Percentiles rank a stretch among this genome's conserved stretches.
Conservation (phyloP, 441 rosid genomes). For the Corymbia calophylla region DNA sequence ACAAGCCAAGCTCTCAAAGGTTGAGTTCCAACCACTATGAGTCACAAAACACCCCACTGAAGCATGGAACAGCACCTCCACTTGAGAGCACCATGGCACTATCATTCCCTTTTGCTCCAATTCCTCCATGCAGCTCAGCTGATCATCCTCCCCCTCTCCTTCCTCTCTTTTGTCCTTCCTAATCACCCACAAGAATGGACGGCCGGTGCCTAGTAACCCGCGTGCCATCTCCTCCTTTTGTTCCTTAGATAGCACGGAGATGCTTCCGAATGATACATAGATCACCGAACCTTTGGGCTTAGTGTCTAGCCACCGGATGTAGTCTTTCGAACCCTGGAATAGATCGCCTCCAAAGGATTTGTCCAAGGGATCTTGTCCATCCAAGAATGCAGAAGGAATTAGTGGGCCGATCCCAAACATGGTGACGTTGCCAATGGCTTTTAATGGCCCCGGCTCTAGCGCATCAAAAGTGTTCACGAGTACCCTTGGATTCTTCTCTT, state of each 20-base stretch:
- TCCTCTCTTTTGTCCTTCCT: neutral
- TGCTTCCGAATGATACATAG: conserved; percentile 26
- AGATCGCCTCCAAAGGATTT: conserved; percentile 7
- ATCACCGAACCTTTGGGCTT: conserved; percentile 16
- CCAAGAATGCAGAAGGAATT: conserved; percentile 4
- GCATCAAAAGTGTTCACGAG: conserved; percentile 26
- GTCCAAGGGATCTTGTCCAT: conserved; percentile 1
- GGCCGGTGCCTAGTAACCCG: neutral
- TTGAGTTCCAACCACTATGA: conserved; percentile 31
- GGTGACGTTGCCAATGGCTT: conserved; percentile 1
- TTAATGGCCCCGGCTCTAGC: conserved; percentile 10
- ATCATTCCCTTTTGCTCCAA: conserved; percentile 11
- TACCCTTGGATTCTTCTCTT: conserved; percentile 4
- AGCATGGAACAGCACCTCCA: conserved; percentile 19
- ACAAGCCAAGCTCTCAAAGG: conserved; percentile 10
- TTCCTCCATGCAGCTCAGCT: neutral
- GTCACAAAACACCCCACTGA: conserved; percentile 23
- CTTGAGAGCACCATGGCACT: conserved; percentile 26
- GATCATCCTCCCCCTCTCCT: neutral
- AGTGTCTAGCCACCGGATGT: conserved; percentile 14
- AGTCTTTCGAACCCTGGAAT: neutral
- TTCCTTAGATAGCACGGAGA: conserved; percentile 2
- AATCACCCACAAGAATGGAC: conserved; percentile 30
- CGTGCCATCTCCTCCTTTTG: conserved; percentile 14
- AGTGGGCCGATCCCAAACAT: conserved; percentile 19